Evolutionary conservation across 768 basidiomycete species (phyloP), one percentile per base, ranked within the genome.

Genomic region (Podaxis carcinomalis): DNA sequence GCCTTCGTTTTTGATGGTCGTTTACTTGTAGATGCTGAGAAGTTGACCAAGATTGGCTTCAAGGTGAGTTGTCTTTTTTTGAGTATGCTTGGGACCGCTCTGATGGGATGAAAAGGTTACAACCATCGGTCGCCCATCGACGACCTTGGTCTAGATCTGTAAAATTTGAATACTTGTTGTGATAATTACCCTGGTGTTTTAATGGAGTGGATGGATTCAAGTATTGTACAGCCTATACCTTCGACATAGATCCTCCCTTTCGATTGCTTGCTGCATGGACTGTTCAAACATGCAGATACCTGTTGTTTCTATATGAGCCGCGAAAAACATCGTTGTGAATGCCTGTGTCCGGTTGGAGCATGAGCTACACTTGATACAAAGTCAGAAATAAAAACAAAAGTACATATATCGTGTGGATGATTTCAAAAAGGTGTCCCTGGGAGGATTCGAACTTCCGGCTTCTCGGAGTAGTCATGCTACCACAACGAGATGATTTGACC

Each of bases 1-100:
- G 96, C 97, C 4, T 98, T 97, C 70, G 83, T 99, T 65, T 98
- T 98, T 69, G 96, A 98, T 71, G 95, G 95, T 4, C 85, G 95
- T 35, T 78, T 97, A 63, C 81, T 98, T 68, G 81, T 98, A 47
- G 91, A 98, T 70, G 86, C 84, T 9, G 86, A 87, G 54, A 83
- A 85, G 73, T 80, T 98, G 64, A 83, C 83, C 67, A 72, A 84
- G 69, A 97, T 98, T 69, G 96, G 96, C 40, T 98, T 98, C 87
- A 91, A 85, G 74, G 90, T 90, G 19, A 10, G 80, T 74, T 39
- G 55, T 19, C 14, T 47, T 32, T 5, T 5, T 25, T 35, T 39
- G n/a, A 13, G 19, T 36, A 5, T 51, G 7, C 13, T 21, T 21
- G 5, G 2, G 32, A 4, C n/a, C 23, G 9, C 35, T 19, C 37